Evolutionary conservation across 2,329 filamentous ascomycete genomes (phyloP).

Genomic region (Elsinoe australis): DNA sequence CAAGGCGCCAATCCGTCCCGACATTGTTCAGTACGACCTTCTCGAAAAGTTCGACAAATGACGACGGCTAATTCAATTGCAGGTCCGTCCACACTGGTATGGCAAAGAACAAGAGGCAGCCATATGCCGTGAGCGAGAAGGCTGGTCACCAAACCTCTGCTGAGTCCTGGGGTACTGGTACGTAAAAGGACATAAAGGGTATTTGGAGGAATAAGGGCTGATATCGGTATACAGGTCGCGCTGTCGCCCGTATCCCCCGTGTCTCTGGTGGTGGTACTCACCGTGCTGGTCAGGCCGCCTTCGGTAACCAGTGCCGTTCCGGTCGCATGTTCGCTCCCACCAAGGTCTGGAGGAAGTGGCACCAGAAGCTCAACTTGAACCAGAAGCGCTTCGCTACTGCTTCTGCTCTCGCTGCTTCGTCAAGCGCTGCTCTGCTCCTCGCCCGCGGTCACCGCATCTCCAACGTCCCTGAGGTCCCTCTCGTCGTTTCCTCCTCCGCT

Average conservation of each 20-base stretch:
- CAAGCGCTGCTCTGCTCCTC: slow-evolving; percentile 86
- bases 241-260: slow-evolving; percentile 99
- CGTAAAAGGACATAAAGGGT: slow-evolving; percentile 23
- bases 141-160: slow-evolving; percentile 99
- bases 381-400: slow-evolving; percentile 99
- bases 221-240: slow-evolving; percentile 60
- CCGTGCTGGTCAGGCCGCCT: slow-evolving; percentile 98
- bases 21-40: slow-evolving; percentile 84
- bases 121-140: slow-evolving; percentile 99
- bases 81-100: slow-evolving; percentile 88
- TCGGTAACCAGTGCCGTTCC: slow-evolving; percentile 99
- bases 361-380: slow-evolving; percentile 98
- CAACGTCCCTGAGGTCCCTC: slow-evolving; percentile 88
- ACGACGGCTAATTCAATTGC: slow-evolving; percentile 27
- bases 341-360: slow-evolving; percentile 99
- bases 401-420: slow-evolving; percentile 93
- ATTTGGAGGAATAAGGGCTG: slow-evolving; percentile 19
- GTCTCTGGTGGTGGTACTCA: slow-evolving; percentile 99
- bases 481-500: slow-evolving; percentile 85
- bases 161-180: slow-evolving; percentile 99
- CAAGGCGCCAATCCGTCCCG: slow-evolving; percentile 91
- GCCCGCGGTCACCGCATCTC: slow-evolving; percentile 95
- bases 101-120: slow-evolving; percentile 99
- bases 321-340: slow-evolving; percentile 99
- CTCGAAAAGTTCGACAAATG: slow-evolving; percentile 18